Evolutionary conservation across 345 rosid genomes (phyloP).

Genomic region (Brassica juncea): DNA sequence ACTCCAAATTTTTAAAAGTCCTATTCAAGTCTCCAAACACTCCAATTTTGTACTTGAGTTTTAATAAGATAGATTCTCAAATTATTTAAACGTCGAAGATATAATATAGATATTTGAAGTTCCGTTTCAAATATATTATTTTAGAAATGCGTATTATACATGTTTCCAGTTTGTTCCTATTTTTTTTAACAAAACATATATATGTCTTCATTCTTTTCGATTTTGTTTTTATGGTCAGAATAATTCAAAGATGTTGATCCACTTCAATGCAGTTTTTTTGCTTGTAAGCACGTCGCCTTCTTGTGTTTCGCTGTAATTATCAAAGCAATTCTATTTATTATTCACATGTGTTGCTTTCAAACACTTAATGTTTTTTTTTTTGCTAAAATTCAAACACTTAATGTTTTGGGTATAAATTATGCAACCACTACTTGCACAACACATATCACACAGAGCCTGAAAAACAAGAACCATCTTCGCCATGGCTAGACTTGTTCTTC

Average conservation of each 20-base stretch:
- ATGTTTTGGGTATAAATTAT: conserved; percentile 19
- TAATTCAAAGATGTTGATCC: background rate
- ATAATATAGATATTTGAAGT: background rate
- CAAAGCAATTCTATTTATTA: background rate
- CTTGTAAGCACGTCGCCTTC: conserved; percentile 9
- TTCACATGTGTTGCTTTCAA: background rate
- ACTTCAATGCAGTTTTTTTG: background rate
- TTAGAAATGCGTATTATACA: background rate
- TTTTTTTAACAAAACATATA: too few species aligned
- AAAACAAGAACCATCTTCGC: conserved; percentile 4
- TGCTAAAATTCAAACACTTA: too few species aligned
- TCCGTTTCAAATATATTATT: background rate
- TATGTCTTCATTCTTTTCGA: too few species aligned
- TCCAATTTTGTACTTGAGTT: too few species aligned
- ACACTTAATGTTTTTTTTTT: background rate
- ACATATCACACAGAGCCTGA: conserved; percentile 8
- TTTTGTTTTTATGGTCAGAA: too few species aligned
- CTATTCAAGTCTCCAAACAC: too few species aligned
- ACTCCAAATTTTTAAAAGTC: too few species aligned
- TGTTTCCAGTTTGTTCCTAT: too few species aligned
- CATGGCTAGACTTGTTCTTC: conserved; percentile 18
- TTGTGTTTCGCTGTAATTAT: background rate
- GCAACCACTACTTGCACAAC: background rate
- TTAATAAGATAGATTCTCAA: too few species aligned
- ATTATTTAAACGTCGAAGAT: background rate